These are phyloP conservation scores for Penicillium occitanis DNA, from an alignment of 2,329 filamentous ascomycete species.

Conservation along the genomic window DNA sequence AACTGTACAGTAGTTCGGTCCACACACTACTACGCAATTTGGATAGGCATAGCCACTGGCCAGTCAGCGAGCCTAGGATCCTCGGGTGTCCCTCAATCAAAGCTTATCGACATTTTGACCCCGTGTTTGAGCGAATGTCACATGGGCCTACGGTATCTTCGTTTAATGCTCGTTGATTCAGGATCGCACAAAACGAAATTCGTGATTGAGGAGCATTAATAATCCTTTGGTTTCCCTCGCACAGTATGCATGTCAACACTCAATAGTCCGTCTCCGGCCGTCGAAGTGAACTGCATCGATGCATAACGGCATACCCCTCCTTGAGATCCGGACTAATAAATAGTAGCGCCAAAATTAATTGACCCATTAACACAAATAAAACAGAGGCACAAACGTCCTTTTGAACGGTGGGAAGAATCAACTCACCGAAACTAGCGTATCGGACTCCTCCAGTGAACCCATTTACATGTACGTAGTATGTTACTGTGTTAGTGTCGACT, in stretches of 20 bases:
- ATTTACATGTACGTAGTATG: not conserved
- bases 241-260: slow-evolving; percentile 6
- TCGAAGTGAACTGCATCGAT: slow-evolving; percentile 9
- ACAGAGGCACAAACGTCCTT: not conserved
- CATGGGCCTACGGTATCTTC: slow-evolving; percentile 1
- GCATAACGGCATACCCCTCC: slow-evolving; percentile 13
- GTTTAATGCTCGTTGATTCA: not conserved
- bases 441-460: slow-evolving; percentile 18
- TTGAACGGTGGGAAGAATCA: not conserved
- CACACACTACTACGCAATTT: not conserved
- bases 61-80: slow-evolving; percentile 6
- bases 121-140: slow-evolving; percentile 6
- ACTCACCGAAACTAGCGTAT: slow-evolving; percentile 22
- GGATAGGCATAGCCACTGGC: not conserved
- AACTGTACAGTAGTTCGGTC: not conserved
- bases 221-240: not conserved
- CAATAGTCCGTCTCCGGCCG: slow-evolving; percentile 8
- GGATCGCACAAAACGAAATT: slow-evolving; percentile 2
- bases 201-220: slow-evolving; percentile 1
- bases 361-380: not conserved
- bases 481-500: not conserved
- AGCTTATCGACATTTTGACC: slow-evolving; percentile 11
- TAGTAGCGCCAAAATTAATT: not conserved
- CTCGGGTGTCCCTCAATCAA: slow-evolving; percentile 1
- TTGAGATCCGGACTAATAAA: slow-evolving; percentile 16